Evolutionary conservation across 31 red algal species (phyloP).

Genomic region (Endocladia muricata): DNA sequence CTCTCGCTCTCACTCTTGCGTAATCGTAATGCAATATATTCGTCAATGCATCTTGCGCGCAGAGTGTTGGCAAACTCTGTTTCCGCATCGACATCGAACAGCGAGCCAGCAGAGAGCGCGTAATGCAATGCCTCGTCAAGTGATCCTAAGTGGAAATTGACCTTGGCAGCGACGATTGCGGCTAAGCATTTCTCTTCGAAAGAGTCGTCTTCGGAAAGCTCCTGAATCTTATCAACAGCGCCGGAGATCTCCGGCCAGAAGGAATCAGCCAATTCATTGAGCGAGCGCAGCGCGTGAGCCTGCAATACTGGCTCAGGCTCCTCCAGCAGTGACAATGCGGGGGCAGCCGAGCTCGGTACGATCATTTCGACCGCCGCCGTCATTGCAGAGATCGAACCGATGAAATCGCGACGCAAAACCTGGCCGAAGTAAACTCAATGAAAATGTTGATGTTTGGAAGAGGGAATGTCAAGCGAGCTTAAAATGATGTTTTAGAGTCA

Average conservation of each 20-base stretch:
- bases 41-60: conserved; percentile 85
- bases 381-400: conserved; percentile 17
- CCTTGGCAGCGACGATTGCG: conserved; percentile 92
- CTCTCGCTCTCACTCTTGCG: conserved; percentile 16
- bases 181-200: conserved; percentile 66
- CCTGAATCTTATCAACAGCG: conserved; percentile 84
- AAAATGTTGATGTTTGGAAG: too few relatives aligned
- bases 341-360: conserved; percentile 73
- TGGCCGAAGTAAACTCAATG: too few relatives aligned
- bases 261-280: conserved; percentile 75
- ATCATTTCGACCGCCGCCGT: conserved; percentile 45
- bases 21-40: conserved; percentile 59
- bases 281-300: conserved; percentile 67
- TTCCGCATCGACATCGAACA: conserved; percentile 73
- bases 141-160: conserved; percentile 95
- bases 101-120: conserved; percentile 71
- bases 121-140: conserved; percentile 90
- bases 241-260: conserved; percentile 96
- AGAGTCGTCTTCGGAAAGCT: conserved; percentile 63
- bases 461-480: not conserved
- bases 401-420: too few relatives aligned
- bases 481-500: too few relatives aligned
- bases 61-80: conserved; percentile 87
- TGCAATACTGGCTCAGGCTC: conserved; percentile 85
- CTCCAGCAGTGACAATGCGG: conserved; percentile 77